Percentiles rank a stretch among this genome's conserved stretches.
phyloP scores from a whole-genome alignment of 768 basidiomycete species.

The Tricholomella constricta region DNA sequence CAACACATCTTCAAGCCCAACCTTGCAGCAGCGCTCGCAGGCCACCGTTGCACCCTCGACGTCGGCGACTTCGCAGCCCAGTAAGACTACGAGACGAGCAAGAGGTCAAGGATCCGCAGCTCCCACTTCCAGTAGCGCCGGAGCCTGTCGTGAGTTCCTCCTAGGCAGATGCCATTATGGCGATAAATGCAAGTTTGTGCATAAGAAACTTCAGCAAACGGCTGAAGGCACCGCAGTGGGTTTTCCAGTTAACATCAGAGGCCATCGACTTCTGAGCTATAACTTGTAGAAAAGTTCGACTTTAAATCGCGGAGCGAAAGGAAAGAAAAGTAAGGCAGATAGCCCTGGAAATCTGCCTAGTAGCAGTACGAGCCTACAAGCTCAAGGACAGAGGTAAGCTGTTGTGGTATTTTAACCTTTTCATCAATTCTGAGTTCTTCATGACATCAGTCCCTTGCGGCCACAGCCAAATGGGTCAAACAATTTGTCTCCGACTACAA shows the following conservation, averaged over 20 bases:
- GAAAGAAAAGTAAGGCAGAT: background rate
- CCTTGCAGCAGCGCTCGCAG: background rate
- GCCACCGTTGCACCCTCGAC: background rate
- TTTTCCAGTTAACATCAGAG: too few relatives aligned
- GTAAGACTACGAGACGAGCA: background rate
- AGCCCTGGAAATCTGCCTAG: background rate
- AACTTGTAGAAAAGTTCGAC: background rate
- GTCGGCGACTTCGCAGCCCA: background rate
- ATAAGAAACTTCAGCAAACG: background rate
- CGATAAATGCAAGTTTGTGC: slow-evolving; percentile 4
- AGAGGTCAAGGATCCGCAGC: background rate
- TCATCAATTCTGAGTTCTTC: background rate
- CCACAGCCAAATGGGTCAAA: background rate
- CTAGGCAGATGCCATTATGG: slow-evolving; percentile 4
- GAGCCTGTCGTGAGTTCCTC: background rate
- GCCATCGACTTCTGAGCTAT: background rate
- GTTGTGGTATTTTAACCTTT: background rate
- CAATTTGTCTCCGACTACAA: background rate
- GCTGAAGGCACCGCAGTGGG: background rate
- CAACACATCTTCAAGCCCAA: background rate
- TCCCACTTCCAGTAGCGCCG: background rate
- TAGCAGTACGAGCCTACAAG: background rate
- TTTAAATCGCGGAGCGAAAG: background rate
- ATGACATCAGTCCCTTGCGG: background rate
- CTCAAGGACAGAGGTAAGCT: background rate